Base-by-base conservation (phyloP, 768 basidiomycete genomes). In the Agaricus subrufescens region DNA sequence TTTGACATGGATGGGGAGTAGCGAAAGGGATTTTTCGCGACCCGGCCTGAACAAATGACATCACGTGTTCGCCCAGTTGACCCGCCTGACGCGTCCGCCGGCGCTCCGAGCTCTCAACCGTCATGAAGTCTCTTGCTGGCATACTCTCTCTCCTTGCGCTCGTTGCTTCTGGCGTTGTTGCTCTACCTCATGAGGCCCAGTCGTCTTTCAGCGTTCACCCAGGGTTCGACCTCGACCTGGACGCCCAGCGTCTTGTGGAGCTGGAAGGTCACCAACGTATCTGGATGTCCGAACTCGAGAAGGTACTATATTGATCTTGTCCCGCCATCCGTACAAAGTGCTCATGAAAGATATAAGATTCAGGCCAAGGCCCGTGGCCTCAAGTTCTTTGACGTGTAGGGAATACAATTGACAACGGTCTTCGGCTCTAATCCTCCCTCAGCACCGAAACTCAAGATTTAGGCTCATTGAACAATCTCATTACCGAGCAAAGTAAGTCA, bases 241-340 rank as follows among this genome's bases (percentile, higher is more conserved):
- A 79, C 56, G 87, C 81, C 45, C 75, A 75, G 51, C 81, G 94
- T 50, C 80, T 94, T 52, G 85, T 96, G 50, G 83, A 92, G 67
- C 75, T 91, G 65, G 81, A 87, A 52, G 87, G 80, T 37, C 73
- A 84, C 64, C 73, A 74, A 10, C 87, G 91, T 3, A 79, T 87
- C 50, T 88, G 84, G 87, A 87, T 94, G 74, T 83, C 92, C 12
- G 94, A 97, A 71, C 71, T 89, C n/a, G 87, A 94, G 62, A 97
- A 96, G 85, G 89, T 88, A 30, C 11, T 11, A 34, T 8, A 51
- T 39, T 56, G 27, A n/a, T 31, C 30, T 37, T 23, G 56, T 50
- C 30, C 51, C 8, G 34, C 30, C 31, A 46, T 19, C 30, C 23
- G 59, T 25, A 58, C 53, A 8, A 31, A 43, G 34, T 27, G 39